phyloP scores from a whole-genome alignment of 768 basidiomycete genomes.

The Leccinellum luteum region DNA sequence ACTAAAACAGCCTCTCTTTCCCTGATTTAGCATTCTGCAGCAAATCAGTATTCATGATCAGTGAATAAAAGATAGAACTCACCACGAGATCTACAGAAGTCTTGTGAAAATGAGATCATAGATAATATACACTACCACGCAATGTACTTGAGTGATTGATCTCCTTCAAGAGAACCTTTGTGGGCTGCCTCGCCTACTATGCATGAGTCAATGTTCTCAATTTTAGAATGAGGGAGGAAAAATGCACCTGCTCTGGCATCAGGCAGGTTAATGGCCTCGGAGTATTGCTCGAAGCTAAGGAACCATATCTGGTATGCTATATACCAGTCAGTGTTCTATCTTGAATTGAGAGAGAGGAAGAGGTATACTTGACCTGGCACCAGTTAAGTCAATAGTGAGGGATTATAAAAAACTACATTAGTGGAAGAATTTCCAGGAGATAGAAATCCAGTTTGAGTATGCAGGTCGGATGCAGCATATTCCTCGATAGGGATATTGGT shows the following conservation, averaged over 20 bases:
- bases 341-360: neutral
- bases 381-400: too few relatives aligned
- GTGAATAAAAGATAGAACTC: neutral
- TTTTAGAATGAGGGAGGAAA: neutral
- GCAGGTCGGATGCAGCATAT: too few relatives aligned
- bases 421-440: too few relatives aligned
- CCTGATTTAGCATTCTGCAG: neutral
- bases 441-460: too few relatives aligned
- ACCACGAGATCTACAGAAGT: neutral
- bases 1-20: neutral
- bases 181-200: neutral
- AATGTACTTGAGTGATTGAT: neutral
- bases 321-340: neutral
- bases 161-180: neutral
- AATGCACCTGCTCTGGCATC: neutral
- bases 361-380: neutral
- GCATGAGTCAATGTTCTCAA: neutral
- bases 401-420: too few relatives aligned
- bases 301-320: neutral
- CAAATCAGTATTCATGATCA: neutral
- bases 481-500: too few relatives aligned
- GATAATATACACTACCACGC: neutral
- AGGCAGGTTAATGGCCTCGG: neutral
- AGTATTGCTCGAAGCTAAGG: neutral
- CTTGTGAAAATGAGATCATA: neutral